Evolutionary conservation across 1,139 yeast genomes (phyloP).

Genomic region (Hansenula sp.): DNA sequence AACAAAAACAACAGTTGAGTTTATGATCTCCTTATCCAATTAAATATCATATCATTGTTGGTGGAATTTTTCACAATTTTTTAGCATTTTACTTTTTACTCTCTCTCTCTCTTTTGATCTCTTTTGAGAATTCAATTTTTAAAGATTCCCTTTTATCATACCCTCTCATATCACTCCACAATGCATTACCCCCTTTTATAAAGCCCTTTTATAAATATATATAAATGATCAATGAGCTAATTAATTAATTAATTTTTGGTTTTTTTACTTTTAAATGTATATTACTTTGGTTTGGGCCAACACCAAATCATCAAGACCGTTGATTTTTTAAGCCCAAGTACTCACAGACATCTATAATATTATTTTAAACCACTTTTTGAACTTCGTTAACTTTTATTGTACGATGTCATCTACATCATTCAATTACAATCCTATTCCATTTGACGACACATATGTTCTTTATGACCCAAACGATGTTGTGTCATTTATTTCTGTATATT

Average conservation of each 20-base stretch:
- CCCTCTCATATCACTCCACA: no score
- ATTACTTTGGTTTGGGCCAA: no score
- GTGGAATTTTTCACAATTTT: not conserved
- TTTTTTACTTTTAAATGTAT: no score
- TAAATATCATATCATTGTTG: not conserved
- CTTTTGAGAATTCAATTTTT: not conserved
- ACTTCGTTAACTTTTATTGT: no score
- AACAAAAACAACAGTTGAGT: conserved; percentile 31
- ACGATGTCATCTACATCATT: not conserved
- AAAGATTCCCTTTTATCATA: no score
- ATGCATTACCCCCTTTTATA: conserved; percentile 6
- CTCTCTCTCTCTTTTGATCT: not conserved
- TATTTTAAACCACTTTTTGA: no score
- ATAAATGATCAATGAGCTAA: no score
- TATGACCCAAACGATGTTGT: conserved; percentile 66
- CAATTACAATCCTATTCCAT: conserved; percentile 27
- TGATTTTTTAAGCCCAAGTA: no score
- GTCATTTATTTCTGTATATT: conserved; percentile 61
- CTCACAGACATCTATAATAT: no score
- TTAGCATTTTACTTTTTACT: not conserved
- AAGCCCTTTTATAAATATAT: not conserved
- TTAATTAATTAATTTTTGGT: no score
- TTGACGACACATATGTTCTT: conserved; percentile 67
- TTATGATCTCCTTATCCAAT: conserved; percentile 13
- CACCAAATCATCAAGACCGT: no score